phyloP scores from a whole-genome alignment of 2,329 filamentous ascomycete species.

The Boeremia exigua region DNA sequence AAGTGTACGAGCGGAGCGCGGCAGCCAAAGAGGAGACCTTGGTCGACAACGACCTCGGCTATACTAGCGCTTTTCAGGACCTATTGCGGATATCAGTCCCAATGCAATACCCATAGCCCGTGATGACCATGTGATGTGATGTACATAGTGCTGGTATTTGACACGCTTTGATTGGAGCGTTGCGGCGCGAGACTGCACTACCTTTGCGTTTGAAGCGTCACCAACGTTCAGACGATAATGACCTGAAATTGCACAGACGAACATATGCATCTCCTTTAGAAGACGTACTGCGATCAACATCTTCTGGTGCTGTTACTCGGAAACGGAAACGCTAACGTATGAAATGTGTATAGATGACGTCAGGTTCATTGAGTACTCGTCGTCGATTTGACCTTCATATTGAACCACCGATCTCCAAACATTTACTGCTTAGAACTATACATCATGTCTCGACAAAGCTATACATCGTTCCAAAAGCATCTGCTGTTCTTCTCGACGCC shows the following conservation, averaged over 20 bases:
- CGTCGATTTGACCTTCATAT: not conserved
- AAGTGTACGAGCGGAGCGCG: not conserved
- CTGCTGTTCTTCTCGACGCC: slow-evolving; percentile 32
- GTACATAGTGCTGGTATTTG: not conserved
- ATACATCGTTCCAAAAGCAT: slow-evolving; percentile 30
- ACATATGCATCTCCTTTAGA: not conserved
- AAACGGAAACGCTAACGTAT: not conserved
- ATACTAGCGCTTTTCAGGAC: slow-evolving; percentile 1
- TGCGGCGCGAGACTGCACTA: not conserved
- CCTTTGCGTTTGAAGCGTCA: too few species aligned
- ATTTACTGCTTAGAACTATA: not conserved
- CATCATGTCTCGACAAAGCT: slow-evolving; percentile 22
- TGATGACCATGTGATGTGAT: not conserved
- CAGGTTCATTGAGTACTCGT: not conserved
- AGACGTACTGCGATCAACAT: not conserved
- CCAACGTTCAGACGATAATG: too few species aligned
- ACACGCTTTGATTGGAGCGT: not conserved
- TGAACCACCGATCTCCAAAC: not conserved
- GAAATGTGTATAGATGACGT: slow-evolving; percentile 5
- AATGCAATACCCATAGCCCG: not conserved
- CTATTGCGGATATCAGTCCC: not conserved
- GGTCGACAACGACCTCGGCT: not conserved
- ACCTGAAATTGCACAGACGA: too few species aligned
- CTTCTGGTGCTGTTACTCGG: not conserved
- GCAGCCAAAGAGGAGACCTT: not conserved